A percentile compares a stretch with the other conserved stretches of the same genome.
These are phyloP conservation scores for Pistacia integerrima DNA, from an alignment of 345 rosid species.

Conservation along the genomic window DNA sequence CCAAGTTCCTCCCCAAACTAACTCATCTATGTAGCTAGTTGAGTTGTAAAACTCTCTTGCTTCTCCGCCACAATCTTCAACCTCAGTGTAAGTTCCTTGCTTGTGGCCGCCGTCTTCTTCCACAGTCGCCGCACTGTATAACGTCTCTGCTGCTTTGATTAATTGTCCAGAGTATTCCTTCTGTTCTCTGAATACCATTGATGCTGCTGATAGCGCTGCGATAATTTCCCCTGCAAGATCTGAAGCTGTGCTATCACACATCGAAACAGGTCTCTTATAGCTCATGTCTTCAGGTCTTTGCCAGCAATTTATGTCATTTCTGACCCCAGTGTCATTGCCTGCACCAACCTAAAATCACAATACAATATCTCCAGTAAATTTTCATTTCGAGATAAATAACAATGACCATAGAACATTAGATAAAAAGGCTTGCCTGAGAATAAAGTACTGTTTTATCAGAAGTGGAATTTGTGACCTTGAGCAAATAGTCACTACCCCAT, in stretches of 20 bases:
- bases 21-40: slow-evolving; percentile 50
- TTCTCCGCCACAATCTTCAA: slow-evolving; percentile 45
- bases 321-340: slow-evolving; percentile 19
- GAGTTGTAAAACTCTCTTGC: slow-evolving; percentile 50
- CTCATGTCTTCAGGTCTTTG: slow-evolving; percentile 68
- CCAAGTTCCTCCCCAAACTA: slow-evolving; percentile 69
- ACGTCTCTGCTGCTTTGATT: slow-evolving; percentile 33
- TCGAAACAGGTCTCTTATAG: slow-evolving; percentile 46
- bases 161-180: slow-evolving; percentile 33
- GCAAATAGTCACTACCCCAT: slow-evolving; percentile 65
- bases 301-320: slow-evolving; percentile 56
- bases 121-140: slow-evolving; percentile 35
- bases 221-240: slow-evolving; percentile 60
- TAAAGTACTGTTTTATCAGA: slow-evolving; percentile 29
- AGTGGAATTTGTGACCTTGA: slow-evolving; percentile 43
- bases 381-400: not conserved
- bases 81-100: slow-evolving; percentile 36
- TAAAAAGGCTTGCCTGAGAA: slow-evolving; percentile 53
- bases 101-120: slow-evolving; percentile 10
- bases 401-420: not conserved
- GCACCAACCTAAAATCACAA: slow-evolving; percentile 49
- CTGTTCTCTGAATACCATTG: slow-evolving; percentile 56
- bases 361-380: not conserved
- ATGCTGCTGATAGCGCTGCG: slow-evolving; percentile 61
- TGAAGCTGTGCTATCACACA: slow-evolving; percentile 42